Evolutionary conservation across 2,329 filamentous ascomycete species (phyloP).

Genomic region (Chrysoporthe puriensis): DNA sequence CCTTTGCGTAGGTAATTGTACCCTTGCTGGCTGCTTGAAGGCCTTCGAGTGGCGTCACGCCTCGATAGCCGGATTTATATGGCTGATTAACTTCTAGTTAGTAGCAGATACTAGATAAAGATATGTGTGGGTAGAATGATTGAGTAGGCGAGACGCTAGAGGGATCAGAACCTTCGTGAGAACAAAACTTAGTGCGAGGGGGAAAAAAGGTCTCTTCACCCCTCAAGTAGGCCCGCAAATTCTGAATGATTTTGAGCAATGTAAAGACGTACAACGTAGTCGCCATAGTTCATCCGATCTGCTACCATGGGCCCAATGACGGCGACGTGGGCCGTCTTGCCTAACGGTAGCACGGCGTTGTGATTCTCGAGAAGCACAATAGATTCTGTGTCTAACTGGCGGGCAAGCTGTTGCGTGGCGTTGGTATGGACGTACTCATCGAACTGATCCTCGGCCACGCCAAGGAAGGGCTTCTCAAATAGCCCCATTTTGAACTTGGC

Average conservation of each 20-base stretch:
- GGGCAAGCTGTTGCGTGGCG: constrained; percentile 60
- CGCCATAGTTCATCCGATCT: constrained; percentile 63
- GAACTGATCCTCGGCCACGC: constrained; percentile 58
- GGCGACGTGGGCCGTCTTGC: constrained; percentile 68
- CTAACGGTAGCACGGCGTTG: constrained; percentile 54
- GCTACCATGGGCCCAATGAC: constrained; percentile 78
- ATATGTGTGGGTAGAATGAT: not conserved
- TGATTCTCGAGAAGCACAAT: constrained; percentile 66
- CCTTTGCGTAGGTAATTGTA: constrained; percentile 67
- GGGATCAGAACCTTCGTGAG: too few species aligned
- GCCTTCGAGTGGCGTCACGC: constrained; percentile 71
- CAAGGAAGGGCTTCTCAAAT: constrained; percentile 71
- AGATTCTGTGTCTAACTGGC: constrained; percentile 66
- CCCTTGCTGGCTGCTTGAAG: constrained; percentile 65
- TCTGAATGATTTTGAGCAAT: too few species aligned
- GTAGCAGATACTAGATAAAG: not conserved
- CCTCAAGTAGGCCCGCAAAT: too few species aligned
- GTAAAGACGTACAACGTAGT: constrained; percentile 2
- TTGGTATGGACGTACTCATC: constrained; percentile 64
- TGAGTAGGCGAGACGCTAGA: not conserved
- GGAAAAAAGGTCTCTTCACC: too few species aligned
- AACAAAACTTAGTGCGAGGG: too few species aligned
- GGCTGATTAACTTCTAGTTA: constrained; percentile 44
- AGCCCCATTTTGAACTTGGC: constrained; percentile 72
- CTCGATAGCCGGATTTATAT: constrained; percentile 63